phyloP scores from a whole-genome alignment of 176 grass and related monocot genomes.

The Oryza glaberrima region DNA sequence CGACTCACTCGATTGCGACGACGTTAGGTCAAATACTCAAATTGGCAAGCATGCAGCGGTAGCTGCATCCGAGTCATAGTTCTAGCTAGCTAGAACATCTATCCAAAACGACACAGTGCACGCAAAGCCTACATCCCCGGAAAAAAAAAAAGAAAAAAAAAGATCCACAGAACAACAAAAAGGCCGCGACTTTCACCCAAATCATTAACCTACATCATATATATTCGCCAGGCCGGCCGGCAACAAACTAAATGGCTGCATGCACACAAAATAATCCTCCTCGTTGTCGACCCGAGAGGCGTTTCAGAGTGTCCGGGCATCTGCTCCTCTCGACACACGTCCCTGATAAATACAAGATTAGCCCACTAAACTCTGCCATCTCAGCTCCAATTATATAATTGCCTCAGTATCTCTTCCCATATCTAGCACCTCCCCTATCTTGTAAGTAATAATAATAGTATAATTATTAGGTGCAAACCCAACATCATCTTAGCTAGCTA shows the following conservation, averaged over 20 bases:
- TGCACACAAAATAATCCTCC: too few species aligned
- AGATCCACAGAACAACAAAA: not conserved
- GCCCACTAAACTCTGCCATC: slow-evolving; percentile 8
- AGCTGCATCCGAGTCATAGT: not conserved
- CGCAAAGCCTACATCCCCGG: not conserved
- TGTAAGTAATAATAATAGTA: not conserved
- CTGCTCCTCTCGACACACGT: slow-evolving; percentile 37
- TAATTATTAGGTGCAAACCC: slow-evolving; percentile 2
- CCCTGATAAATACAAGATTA: slow-evolving; percentile 5
- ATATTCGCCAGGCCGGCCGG: not conserved
- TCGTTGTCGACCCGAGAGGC: slow-evolving; percentile 22
- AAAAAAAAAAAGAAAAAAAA: not conserved
- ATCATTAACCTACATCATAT: not conserved
- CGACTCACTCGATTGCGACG: not conserved
- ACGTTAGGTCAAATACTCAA: not conserved
- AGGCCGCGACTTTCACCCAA: not conserved
- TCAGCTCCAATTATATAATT: slow-evolving; percentile 14
- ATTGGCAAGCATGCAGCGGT: not conserved
- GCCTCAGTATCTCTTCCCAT: slow-evolving; percentile 22
- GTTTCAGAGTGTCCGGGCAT: not conserved
- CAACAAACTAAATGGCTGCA: not conserved
- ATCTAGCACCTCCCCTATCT: slow-evolving; percentile 21
- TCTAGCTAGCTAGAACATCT: not conserved
- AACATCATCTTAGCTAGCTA: not conserved
- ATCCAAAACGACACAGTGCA: not conserved